These are phyloP conservation scores for Anacardium occidentale DNA, from an alignment of 345 rosid species.

Conservation along the genomic window DNA sequence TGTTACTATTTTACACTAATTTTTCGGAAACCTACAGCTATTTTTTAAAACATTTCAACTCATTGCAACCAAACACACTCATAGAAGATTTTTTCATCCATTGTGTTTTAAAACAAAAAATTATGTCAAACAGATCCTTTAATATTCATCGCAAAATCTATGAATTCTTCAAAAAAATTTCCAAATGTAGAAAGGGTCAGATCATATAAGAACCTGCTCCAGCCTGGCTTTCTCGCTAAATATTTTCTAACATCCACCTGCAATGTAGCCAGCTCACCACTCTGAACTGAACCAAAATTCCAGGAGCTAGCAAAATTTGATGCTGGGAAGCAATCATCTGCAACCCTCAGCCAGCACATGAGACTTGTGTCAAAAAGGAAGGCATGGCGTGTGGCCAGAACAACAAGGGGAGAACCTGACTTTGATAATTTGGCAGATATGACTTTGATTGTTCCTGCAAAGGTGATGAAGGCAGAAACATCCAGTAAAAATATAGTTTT, in stretches of 20 bases:
- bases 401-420: conserved; percentile 93
- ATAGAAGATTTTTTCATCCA: too few species aligned
- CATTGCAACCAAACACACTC: too few species aligned
- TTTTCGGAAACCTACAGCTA: too few species aligned
- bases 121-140: too few species aligned
- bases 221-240: conserved; percentile 94
- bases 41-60: too few species aligned
- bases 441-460: conserved; percentile 77
- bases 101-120: too few species aligned
- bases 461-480: conserved; percentile 1
- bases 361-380: conserved; percentile 86
- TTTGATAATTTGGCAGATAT: conserved; percentile 91
- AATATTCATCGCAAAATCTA: not conserved
- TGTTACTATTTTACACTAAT: too few species aligned
- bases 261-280: conserved; percentile 88
- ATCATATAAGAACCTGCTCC: conserved; percentile 73
- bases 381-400: conserved; percentile 91
- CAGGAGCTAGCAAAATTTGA: conserved; percentile 93
- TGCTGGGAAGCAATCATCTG: conserved; percentile 98
- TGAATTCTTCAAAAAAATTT: not conserved
- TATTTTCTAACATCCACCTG: conserved; percentile 95
- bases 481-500: conserved; percentile 4
- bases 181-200: not conserved
- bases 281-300: conserved; percentile 83
- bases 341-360: conserved; percentile 96